Evolutionary conservation across 345 rosid species (phyloP).

Genomic region (Hibiscus tridactylites): DNA sequence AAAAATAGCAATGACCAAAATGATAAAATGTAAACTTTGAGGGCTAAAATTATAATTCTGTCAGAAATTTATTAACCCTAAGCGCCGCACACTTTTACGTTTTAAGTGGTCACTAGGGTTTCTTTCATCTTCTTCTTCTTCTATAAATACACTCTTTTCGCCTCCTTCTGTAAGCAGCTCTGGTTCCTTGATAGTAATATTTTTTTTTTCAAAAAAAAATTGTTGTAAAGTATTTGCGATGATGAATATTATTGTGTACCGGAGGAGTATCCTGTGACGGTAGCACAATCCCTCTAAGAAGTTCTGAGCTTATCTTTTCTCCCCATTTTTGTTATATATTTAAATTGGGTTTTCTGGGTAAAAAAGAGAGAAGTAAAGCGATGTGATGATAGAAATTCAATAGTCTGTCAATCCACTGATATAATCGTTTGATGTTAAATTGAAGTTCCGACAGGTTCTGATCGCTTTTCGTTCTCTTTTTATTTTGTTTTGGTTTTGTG

Average conservation of each 20-base stretch:
- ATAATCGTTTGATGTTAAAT: constrained; percentile 30
- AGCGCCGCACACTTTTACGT: neutral
- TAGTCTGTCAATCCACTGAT: constrained; percentile 54
- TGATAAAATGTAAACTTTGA: no score
- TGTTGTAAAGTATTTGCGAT: constrained; percentile 3
- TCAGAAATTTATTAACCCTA: neutral
- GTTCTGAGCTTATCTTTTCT: constrained; percentile 36
- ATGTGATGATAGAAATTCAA: constrained; percentile 41
- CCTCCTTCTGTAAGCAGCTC: neutral
- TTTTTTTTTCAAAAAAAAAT: no score
- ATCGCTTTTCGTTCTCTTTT: constrained; percentile 19
- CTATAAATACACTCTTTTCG: constrained; percentile 2
- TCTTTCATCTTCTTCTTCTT: neutral
- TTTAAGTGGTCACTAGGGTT: constrained; percentile 12
- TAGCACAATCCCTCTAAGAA: constrained; percentile 57
- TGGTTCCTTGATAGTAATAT: neutral
- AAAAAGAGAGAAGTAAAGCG: constrained; percentile 10
- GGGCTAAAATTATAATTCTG: neutral
- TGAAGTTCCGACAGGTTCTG: constrained; percentile 58
- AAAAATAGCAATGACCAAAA: no score
- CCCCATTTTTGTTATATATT: neutral
- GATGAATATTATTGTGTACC: constrained; percentile 34
- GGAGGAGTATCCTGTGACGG: constrained; percentile 30
- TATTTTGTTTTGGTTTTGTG: no score
- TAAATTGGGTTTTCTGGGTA: neutral